These are phyloP conservation scores for Lentinus tigrinus DNA, from an alignment of 768 basidiomycete species.

Conservation along the genomic window DNA sequence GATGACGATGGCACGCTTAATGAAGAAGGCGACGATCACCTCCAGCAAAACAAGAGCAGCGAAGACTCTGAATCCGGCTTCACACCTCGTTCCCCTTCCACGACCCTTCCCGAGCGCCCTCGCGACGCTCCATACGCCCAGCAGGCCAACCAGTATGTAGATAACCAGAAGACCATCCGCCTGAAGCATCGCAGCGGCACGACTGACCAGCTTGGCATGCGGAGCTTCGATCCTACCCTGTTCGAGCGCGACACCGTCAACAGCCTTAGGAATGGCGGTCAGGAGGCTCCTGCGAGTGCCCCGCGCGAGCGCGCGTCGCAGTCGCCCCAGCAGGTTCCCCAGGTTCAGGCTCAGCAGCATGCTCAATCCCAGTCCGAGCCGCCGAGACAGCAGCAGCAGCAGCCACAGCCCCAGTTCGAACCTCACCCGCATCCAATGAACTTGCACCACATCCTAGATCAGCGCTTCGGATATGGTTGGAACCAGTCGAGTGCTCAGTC, in stretches of 20 bases:
- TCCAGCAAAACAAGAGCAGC: constrained; percentile 23
- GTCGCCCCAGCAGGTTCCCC: constrained; percentile 5
- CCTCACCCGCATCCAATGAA: constrained; percentile 6
- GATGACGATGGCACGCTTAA: constrained; percentile 48
- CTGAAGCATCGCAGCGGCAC: constrained; percentile 55
- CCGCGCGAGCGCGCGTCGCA: constrained; percentile 22
- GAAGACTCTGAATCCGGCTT: constrained; percentile 35
- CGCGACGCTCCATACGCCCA: constrained; percentile 28
- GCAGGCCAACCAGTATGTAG: constrained; percentile 25
- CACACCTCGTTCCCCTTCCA: constrained; percentile 69
- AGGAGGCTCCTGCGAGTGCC: constrained; percentile 19
- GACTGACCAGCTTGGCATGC: constrained; percentile 61
- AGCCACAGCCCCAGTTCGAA: constrained; percentile 13
- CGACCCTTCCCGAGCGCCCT: constrained; percentile 52
- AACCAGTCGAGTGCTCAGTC: constrained; percentile 36
- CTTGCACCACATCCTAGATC: constrained; percentile 10
- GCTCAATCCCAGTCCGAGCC: constrained; percentile 1
- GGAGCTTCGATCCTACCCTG: constrained; percentile 55
- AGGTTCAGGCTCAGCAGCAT: constrained; percentile 2
- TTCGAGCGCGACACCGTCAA: constrained; percentile 41
- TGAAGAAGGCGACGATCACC: constrained; percentile 47
- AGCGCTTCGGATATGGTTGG: constrained; percentile 18
- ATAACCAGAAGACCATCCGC: constrained; percentile 37
- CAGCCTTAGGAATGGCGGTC: constrained; percentile 10
- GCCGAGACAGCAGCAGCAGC: constrained; percentile 1